A percentile compares a stretch with the other conserved stretches of the same genome.
Conservation (phyloP, 306 rosid species). For the Dryas octopetala region DNA sequence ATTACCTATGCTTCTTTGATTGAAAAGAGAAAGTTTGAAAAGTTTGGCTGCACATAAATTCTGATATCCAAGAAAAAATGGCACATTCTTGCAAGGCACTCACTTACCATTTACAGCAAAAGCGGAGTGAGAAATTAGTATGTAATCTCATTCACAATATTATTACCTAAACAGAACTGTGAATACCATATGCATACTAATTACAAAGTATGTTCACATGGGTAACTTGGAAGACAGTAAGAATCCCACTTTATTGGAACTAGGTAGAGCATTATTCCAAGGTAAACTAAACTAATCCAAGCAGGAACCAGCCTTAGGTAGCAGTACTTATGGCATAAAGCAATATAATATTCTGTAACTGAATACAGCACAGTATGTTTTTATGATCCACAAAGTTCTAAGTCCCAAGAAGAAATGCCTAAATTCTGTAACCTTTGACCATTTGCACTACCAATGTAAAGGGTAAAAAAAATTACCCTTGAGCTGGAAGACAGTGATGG, state of each 20-base stretch:
- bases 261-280: neutral
- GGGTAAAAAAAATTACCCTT: neutral
- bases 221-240: neutral
- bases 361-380: constrained; percentile 5
- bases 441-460: constrained; percentile 22
- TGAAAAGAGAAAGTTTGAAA: neutral
- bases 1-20: too few species aligned
- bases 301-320: neutral
- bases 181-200: neutral
- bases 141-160: neutral
- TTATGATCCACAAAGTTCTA: constrained; percentile 4
- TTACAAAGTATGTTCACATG: neutral
- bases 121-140: neutral
- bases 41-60: neutral
- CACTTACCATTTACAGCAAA: neutral
- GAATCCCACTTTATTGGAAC: neutral
- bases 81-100: neutral
- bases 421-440: constrained; percentile 15
- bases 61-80: neutral
- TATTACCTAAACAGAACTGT: neutral
- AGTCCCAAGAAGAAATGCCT: constrained; percentile 14
- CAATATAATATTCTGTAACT: neutral
- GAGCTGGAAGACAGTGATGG: constrained; percentile 16
- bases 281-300: neutral
- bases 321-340: neutral